Evolutionary conservation across 1,284 basidiomycete genomes (phyloP), one percentile per base, ranked within the genome.

Genomic region (Cryptococcus hybrid): DNA sequence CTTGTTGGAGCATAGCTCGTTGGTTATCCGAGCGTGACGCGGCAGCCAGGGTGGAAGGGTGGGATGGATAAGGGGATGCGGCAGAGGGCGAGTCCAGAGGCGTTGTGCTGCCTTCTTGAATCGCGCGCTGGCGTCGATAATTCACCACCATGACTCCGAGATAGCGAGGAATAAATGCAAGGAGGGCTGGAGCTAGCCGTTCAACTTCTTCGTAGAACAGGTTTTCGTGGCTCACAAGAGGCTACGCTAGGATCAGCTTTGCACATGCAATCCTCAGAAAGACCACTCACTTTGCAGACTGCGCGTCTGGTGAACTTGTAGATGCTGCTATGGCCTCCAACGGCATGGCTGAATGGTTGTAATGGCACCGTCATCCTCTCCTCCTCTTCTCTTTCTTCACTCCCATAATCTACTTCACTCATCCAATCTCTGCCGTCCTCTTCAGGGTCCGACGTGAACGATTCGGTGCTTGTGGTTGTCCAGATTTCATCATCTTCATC

Each of bases 251-350:
- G 55, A 48, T 66, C 54, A 48, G 55, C 51, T 47, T 57, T 6
- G n/a, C 38, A 40, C 42, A 11, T 44, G 30, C 13, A 38, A 50
- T 30, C 30, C 30, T 30, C 7, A 34, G 0, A 9, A 49, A 24
- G 47, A 35, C 9, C 11, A 76, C 85, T 69, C 65, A 94, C 92
- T 85, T 99, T 99, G 83, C 95, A 99, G 15, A 99, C 93, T 8
- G 96, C 95, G 55, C 93, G 85, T 67, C 92, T 92, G 2, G 95
- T 98, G 70, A 99, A 99, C 75, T 94, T 94, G 80, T 99, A 99
- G 70, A 99, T 97, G 60, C 92, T 89, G 66, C 86, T 92, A 77
- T 99, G 95, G 1, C 95, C 95, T 45, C 95, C 95, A 30, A 99
- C 95, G 78, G 98, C 94, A 71, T 99, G 97, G 55, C 91, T 87